Evolutionary conservation across 768 basidiomycete species (phyloP), one percentile per base, ranked within the genome.

Genomic region (Kwoniella botswanensis): DNA sequence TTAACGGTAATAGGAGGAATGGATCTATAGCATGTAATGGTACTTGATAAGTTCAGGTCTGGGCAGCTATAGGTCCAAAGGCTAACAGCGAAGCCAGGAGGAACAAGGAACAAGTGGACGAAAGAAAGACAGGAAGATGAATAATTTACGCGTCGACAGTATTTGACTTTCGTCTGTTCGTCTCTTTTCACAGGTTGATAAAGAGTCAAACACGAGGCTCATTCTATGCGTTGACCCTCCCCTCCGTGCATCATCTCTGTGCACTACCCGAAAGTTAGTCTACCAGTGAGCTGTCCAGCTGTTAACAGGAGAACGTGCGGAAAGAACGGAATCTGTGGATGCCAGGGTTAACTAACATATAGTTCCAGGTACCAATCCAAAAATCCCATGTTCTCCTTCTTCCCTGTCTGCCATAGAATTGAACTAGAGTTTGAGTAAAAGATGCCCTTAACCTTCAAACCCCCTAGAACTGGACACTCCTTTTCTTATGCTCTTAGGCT

Each of bases 101-200:
- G 57, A 58, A 58, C 35, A 26, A 58, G 57, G 57, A 58, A 58
- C 57, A 26, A 58, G 57, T 58, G 57, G 46, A 50, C 46, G 13
- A 50, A 0, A 50, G 12, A 50, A 4, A 12, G 18, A 15, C 46
- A 50, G 12, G 46, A 12, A 13, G 46, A 50, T 13, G 46, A 10
- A 18, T 50, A 50, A 18, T 50, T 58, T 35, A 58, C 57, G 57
- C 57, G 57, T 58, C 57, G 46, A 50, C 12, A 50, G 12, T 18
- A 50, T 12, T 15, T 18, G 46, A 13, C 12, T 15, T 15, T 18
- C 46, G 17, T 15, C 12, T 17, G 13, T 15, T 50, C 35, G 7
- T 35, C 35, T 35, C 35, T 35, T 9, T 7, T 35, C 35, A 35
- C 35, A 35, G 35, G 35, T 35, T 35, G 35, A 35, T 9, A 35